These are phyloP conservation scores for Gaeumannomyces sp. DNA, from an alignment of 2,329 filamentous ascomycete genomes.

Conservation along the genomic window DNA sequence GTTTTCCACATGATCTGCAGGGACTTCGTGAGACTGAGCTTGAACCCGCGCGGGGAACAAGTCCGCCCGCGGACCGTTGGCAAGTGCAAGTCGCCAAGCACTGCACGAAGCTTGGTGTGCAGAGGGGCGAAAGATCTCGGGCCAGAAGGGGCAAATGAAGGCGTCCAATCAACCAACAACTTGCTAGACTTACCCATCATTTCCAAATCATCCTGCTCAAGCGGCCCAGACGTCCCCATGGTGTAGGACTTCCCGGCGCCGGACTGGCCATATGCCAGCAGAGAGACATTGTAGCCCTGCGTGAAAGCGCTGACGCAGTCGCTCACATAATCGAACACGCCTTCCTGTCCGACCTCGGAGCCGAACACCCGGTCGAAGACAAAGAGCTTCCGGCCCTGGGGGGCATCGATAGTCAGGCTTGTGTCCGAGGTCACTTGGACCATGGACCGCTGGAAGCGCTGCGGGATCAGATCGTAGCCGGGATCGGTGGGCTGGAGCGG, in stretches of 20 bases:
- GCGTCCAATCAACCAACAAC: too few relatives aligned
- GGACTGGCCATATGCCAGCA: slow-evolving; percentile 94
- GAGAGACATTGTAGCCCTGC: slow-evolving; percentile 96
- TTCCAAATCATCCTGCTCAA: slow-evolving; percentile 63
- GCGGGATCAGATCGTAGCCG: slow-evolving; percentile 89
- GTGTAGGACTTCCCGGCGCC: slow-evolving; percentile 97
- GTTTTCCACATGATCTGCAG: too few relatives aligned
- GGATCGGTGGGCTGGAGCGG: slow-evolving; percentile 78
- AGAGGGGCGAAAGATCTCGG: too few relatives aligned
- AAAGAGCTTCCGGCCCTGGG: slow-evolving; percentile 89
- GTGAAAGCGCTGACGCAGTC: slow-evolving; percentile 88
- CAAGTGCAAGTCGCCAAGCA: too few relatives aligned
- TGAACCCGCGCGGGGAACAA: too few relatives aligned
- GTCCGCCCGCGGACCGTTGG: too few relatives aligned
- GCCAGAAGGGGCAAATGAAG: too few relatives aligned
- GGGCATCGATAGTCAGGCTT: slow-evolving; percentile 80
- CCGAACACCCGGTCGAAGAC: slow-evolving; percentile 94
- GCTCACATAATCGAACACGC: slow-evolving; percentile 87
- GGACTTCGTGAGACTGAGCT: too few relatives aligned
- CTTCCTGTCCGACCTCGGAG: slow-evolving; percentile 76
- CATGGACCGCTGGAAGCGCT: slow-evolving; percentile 88
- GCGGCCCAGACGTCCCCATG: slow-evolving; percentile 90
- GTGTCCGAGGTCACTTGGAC: slow-evolving; percentile 84
- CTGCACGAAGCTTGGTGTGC: too few relatives aligned
- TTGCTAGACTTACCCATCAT: slow-evolving; percentile 63